Percentiles rank a stretch among this genome's conserved stretches.
Evolutionary conservation across 306 rosid genomes (phyloP).

Genomic region (Trifolium fragiferum): DNA sequence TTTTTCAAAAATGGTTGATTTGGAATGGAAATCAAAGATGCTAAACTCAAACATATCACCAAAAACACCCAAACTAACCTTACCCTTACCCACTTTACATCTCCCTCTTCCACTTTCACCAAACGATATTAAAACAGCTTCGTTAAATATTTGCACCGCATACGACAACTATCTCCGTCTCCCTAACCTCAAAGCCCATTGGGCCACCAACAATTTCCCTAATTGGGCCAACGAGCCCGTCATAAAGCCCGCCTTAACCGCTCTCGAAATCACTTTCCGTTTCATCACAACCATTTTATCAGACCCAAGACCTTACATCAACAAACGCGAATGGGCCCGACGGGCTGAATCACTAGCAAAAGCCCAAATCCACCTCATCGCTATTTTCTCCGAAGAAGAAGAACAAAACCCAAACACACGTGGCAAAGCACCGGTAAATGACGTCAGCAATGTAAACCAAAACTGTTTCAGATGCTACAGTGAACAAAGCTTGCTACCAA

Average conservation of each 20-base stretch:
- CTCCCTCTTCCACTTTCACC: conserved; percentile 41
- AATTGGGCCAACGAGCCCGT: conserved; percentile 74
- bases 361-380: conserved; percentile 63
- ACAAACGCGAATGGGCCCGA: conserved; percentile 77
- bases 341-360: conserved; percentile 63
- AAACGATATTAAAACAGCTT: conserved; percentile 61
- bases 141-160: conserved; percentile 56
- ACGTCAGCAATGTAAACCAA: conserved; percentile 39
- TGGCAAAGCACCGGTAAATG: conserved; percentile 64
- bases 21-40: conserved; percentile 75
- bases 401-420: conserved; percentile 56
- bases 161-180: conserved; percentile 81
- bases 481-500: conserved; percentile 72
- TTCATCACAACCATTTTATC: conserved; percentile 65
- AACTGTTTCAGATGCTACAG: conserved; percentile 56
- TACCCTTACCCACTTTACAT: conserved; percentile 52
- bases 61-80: conserved; percentile 67
- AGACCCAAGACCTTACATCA: conserved; percentile 72
- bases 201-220: conserved; percentile 66
- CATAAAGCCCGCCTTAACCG: conserved; percentile 75
- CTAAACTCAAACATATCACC: conserved; percentile 54
- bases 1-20: conserved; percentile 64
- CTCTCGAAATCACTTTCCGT: conserved; percentile 81
- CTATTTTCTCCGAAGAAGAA: conserved; percentile 70
- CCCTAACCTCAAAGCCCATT: conserved; percentile 63